Evolutionary conservation across 169 alveolate genomes (phyloP).

Genomic region (Cryptosporidium canis): DNA sequence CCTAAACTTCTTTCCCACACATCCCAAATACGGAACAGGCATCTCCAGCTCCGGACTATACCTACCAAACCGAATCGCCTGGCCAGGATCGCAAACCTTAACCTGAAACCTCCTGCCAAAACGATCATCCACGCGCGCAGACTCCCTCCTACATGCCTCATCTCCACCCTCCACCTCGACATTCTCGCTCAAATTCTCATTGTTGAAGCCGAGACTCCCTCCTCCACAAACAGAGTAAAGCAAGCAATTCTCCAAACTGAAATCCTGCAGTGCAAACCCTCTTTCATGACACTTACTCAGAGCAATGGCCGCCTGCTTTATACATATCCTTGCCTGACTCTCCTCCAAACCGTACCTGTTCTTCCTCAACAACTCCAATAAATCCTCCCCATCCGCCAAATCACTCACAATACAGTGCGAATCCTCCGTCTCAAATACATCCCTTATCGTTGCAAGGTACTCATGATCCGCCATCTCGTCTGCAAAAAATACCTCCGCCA

Average conservation of each 20-base stretch:
- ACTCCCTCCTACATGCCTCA: background rate
- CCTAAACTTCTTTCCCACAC: slow-evolving; percentile 74
- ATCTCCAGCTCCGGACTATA: slow-evolving; percentile 2
- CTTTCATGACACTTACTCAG: slow-evolving; percentile 41
- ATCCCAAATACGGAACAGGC: slow-evolving; percentile 67
- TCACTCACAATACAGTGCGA: slow-evolving; percentile 58
- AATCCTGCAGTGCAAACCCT: slow-evolving; percentile 77
- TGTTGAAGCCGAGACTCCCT: background rate
- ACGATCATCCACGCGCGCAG: background rate
- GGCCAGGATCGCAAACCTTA: slow-evolving; percentile 77
- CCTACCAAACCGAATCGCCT: slow-evolving; percentile 57
- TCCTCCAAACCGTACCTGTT: slow-evolving; percentile 26
- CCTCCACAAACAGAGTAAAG: slow-evolving; percentile 21
- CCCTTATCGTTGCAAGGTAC: slow-evolving; percentile 39
- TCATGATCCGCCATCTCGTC: slow-evolving; percentile 54
- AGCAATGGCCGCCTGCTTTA: slow-evolving; percentile 64
- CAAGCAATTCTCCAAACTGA: slow-evolving; percentile 75
- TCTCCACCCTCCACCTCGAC: background rate
- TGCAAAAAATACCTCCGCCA: slow-evolving; percentile 77
- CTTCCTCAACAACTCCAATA: slow-evolving; percentile 68
- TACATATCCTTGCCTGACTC: slow-evolving; percentile 1
- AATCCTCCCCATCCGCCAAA: slow-evolving; percentile 75
- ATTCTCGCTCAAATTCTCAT: background rate
- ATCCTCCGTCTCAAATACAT: slow-evolving; percentile 72
- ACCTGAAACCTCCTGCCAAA: slow-evolving; percentile 2